Conservation (phyloP, 768 basidiomycete species). For the Naganishia friedmannii region DNA sequence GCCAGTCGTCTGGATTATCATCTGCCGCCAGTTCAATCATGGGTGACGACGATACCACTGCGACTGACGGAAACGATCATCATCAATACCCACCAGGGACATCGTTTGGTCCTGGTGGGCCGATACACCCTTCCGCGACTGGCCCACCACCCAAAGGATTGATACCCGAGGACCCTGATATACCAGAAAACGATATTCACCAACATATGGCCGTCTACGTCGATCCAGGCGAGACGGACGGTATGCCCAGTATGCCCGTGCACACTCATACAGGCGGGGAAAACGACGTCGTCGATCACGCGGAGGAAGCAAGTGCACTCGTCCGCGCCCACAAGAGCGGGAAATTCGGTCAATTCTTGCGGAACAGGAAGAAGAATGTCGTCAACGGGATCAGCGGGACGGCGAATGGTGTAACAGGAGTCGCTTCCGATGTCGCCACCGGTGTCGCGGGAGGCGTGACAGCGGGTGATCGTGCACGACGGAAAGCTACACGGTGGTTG, state of each 20-base stretch:
- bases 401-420: conserved; percentile 29
- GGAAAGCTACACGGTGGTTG: conserved; percentile 3
- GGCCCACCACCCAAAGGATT: conserved; percentile 23
- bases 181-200: conserved; percentile 28
- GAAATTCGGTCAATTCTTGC: conserved; percentile 44
- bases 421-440: conserved; percentile 21
- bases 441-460: conserved; percentile 21
- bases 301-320: conserved; percentile 41
- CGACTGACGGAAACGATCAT: neutral
- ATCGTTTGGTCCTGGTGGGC: conserved; percentile 4
- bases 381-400: conserved; percentile 22
- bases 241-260: conserved; percentile 57
- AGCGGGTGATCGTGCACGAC: neutral
- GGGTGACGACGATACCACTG: conserved; percentile 4
- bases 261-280: conserved; percentile 44
- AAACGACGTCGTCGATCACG: conserved; percentile 26
- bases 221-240: conserved; percentile 64
- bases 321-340: conserved; percentile 51
- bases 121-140: conserved; percentile 25
- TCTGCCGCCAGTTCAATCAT: conserved; percentile 17
- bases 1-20: neutral
- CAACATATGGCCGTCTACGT: conserved; percentile 55
- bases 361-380: conserved; percentile 37
- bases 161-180: conserved; percentile 25
- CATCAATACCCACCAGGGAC: conserved; percentile 7